phyloP scores from a whole-genome alignment of 257 asterid genomes.

The Agastache rugosa region DNA sequence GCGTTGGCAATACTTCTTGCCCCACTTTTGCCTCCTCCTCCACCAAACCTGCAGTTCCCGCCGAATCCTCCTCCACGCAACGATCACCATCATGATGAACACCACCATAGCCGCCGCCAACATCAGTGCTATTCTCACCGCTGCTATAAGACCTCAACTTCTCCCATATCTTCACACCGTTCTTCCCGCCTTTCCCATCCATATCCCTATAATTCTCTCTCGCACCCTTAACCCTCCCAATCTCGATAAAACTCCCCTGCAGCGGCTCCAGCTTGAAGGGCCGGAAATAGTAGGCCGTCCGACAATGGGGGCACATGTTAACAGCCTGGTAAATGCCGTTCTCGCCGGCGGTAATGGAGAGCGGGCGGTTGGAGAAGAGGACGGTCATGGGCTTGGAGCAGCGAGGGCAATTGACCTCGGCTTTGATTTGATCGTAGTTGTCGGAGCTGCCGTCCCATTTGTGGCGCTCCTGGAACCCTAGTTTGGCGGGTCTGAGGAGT shows the following conservation, averaged over 20 bases:
- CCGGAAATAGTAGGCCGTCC: constrained; percentile 87
- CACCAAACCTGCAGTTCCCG: constrained; percentile 25
- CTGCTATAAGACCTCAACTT: constrained; percentile 85
- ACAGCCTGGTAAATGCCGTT: constrained; percentile 82
- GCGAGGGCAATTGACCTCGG: constrained; percentile 85
- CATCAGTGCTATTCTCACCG: constrained; percentile 36
- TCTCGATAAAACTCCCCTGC: constrained; percentile 87
- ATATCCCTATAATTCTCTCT: constrained; percentile 44
- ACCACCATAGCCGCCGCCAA: background rate
- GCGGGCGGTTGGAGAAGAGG: constrained; percentile 81
- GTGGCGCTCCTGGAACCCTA: constrained; percentile 61
- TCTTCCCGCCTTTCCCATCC: constrained; percentile 53
- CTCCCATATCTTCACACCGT: constrained; percentile 81
- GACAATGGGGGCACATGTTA: constrained; percentile 71
- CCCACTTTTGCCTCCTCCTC: constrained; percentile 36
- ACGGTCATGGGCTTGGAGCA: constrained; percentile 73
- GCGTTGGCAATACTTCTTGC: constrained; percentile 69
- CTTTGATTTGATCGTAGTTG: constrained; percentile 72
- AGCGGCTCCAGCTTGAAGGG: constrained; percentile 85
- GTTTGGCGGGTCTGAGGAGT: constrained; percentile 32
- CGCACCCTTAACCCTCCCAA: constrained; percentile 77
- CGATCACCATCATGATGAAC: background rate
- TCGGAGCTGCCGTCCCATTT: constrained; percentile 83
- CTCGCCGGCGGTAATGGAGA: constrained; percentile 69
- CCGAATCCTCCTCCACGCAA: constrained; percentile 33